Evolutionary conservation across 225 moss, liverwort and hornwort species (phyloP), one percentile per base, ranked within the genome.

Genomic region (Neckera pumila): DNA sequence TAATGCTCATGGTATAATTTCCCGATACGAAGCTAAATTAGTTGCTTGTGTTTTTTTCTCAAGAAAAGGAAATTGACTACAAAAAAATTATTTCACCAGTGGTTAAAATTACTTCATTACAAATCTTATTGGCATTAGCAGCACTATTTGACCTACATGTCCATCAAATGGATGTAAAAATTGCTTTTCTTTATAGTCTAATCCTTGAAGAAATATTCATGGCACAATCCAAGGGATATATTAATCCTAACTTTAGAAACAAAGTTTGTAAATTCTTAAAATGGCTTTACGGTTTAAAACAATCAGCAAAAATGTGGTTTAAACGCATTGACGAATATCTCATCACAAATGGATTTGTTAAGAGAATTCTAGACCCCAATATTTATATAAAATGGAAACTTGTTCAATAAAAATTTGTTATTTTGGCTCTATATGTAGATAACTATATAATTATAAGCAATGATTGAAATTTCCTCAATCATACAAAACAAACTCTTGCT

Each of bases 151-250:
- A 74, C 3, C 47, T 74, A 74, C 31, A 18, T 47, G 31, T 47
- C 18, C 31, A 74, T 74, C 19, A 47, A 30, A 74, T 47, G 74
- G 45, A 30, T 45, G 45, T 73, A 3, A 73, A 30, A 73, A 73
- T 0, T 0, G 0, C 27, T 11, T 30, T 45, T 45, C 18, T 17
- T 17, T 28, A 30, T 1, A 6, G 7, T 74, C 7, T 30, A 74
- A 27, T 74, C 7, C 7, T 47, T 47, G 31, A 74, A 47, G 31
- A 74, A 6, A 74, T 74, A 30, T 47, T 17, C 28, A 30, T 73
- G 30, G 18, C 45, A 11, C 73, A 73, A 47, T 7, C 0, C 0
- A 0, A 73, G 18, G 17, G 30, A 3, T 30, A 73, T 17, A 4
- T 73, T 47, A 45, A 30, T 5, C 45, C 30, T 3, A 0, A 73